These are phyloP conservation scores for Nannochloropsis salina DNA, from an alignment of 108 stramenopile species.

Conservation along the genomic window DNA sequence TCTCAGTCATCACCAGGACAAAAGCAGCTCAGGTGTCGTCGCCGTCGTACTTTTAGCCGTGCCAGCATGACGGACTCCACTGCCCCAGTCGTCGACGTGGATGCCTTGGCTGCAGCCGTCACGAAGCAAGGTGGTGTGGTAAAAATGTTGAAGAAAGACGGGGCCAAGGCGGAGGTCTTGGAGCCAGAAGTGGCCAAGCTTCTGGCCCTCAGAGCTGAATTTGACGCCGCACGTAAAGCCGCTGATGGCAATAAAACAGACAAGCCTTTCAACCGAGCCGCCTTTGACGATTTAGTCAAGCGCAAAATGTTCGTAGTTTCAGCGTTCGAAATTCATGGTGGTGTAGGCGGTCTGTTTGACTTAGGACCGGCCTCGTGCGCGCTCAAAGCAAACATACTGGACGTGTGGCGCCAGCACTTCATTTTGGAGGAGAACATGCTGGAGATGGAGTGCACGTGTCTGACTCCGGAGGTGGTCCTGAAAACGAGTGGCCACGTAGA, in stretches of 20 bases:
- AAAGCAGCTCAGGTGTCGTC: too few relatives aligned
- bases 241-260: conserved; percentile 21
- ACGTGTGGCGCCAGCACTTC: conserved; percentile 93
- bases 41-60: too few relatives aligned
- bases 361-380: conserved; percentile 95
- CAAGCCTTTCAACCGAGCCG: conserved; percentile 58
- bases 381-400: conserved; percentile 92
- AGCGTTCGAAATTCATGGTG: conserved; percentile 97
- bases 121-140: conserved; percentile 49
- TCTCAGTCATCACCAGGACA: too few relatives aligned
- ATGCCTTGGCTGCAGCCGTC: conserved; percentile 48
- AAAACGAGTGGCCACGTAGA: conserved; percentile 99
- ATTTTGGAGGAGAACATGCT: conserved; percentile 93
- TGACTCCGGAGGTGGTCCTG: conserved; percentile 90
- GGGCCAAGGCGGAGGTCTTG: conserved; percentile 21
- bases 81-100: conserved; percentile 31
- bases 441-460: conserved; percentile 98
- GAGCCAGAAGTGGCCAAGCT: conserved; percentile 37
- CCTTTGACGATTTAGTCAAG: conserved; percentile 88
- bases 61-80: background rate
- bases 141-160: conserved; percentile 48
- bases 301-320: conserved; percentile 99
- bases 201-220: conserved; percentile 26
- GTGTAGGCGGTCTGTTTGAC: conserved; percentile 96
- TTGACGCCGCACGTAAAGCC: conserved; percentile 23